Evolutionary conservation across 768 basidiomycete species (phyloP), one percentile per base, ranked within the genome.

Genomic region (Termitomyces heimii): DNA sequence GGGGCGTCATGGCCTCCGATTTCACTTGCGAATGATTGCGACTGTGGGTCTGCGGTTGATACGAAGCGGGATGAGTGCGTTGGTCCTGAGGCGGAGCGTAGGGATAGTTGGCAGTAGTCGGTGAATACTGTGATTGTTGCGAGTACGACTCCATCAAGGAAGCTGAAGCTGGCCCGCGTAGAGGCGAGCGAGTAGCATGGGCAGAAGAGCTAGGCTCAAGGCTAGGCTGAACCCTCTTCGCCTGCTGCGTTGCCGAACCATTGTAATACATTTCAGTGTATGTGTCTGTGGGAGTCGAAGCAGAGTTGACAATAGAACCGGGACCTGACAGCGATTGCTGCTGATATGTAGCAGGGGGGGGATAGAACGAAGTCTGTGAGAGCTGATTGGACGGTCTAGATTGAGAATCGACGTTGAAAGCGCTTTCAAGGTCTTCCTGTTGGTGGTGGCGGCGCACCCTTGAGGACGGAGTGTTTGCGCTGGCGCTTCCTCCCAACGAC

Each of bases 71-170:
- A 54, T 73, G 75, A 51, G 68, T 54, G 24, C 67, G 71, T 65
- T 76, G 73, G 70, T 80, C 71, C 70, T 77, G 63, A 55, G 68
- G 73, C 7, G 71, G 72, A 24, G 68, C 74, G 62, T 81, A 86
- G 34, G 79, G 64, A 63, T 77, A 85, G 64, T 80, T 71, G 44
- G 81, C 69, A 31, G 76, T 72, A 5, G 85, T 77, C 9, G 86
- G 83, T 55, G 85, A 84, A 66, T 87, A 88, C 68, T 79, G 82
- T 29, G 80, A 68, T 71, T 88, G 88, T 58, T 82, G 85, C 54
- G 84, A 77, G 68, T 89, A 90, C 31, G 85, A 83, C 69, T 90
- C 88, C 62, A 89, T 76, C 45, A 85, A 75, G n/a, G 72, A 63
- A 54, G 77, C 66, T 45, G 78, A 76, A 57, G 66, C 73, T 44